phyloP scores from a whole-genome alignment of 306 rosid genomes.

The Cicer bijugum region DNA sequence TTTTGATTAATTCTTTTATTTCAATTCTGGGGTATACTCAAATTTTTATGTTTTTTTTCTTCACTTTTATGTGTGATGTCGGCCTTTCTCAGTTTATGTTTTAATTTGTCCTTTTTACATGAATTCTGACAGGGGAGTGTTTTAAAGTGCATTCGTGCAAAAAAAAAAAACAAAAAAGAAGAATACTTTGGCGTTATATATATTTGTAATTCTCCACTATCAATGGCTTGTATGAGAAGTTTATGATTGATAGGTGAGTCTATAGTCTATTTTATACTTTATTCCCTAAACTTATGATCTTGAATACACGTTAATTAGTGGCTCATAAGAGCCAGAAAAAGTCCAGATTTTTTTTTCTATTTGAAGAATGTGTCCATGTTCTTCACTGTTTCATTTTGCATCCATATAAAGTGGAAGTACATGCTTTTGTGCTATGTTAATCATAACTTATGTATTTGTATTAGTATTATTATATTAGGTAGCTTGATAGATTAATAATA shows the following conservation, averaged over 20 bases:
- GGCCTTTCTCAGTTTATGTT: neutral
- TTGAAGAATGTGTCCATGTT: constrained; percentile 3
- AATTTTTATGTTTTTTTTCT: neutral
- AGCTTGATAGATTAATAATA: constrained; percentile 12
- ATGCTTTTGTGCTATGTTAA: neutral
- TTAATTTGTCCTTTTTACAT: constrained; percentile 11
- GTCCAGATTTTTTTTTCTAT: constrained; percentile 22
- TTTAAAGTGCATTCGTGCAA: constrained; percentile 41
- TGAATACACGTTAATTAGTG: constrained; percentile 33
- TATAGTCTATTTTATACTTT: constrained; percentile 42
- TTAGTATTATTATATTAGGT: neutral
- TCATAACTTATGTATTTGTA: constrained; percentile 2
- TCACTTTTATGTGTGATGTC: neutral
- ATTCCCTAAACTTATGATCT: constrained; percentile 41
- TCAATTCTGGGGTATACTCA: constrained; percentile 28
- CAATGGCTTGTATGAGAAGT: constrained; percentile 60
- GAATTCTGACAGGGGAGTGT: constrained; percentile 38
- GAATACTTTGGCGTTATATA: constrained; percentile 32
- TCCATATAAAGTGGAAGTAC: neutral
- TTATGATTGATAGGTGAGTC: constrained; percentile 39
- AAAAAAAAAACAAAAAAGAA: constrained; percentile 11
- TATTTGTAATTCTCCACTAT: constrained; percentile 58
- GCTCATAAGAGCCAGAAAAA: constrained; percentile 15
- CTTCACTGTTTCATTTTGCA: constrained; percentile 27
- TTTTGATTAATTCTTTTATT: neutral